A percentile compares a stretch with the other conserved stretches of the same genome.
phyloP scores from a whole-genome alignment of 2,329 filamentous ascomycete genomes.

The Aspergillus persii region DNA sequence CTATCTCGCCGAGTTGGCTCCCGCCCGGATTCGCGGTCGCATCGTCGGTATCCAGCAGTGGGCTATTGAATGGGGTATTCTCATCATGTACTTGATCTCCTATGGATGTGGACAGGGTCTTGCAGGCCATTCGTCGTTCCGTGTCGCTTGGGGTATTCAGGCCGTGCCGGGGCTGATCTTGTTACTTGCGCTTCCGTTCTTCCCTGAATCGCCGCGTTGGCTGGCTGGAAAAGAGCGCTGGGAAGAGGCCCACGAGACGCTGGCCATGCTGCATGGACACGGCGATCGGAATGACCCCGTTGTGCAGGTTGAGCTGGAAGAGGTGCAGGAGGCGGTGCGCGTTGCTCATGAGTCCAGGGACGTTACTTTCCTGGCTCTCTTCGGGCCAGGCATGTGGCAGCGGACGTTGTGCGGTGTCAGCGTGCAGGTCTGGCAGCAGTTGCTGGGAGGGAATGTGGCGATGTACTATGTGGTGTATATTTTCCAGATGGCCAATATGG shows the following conservation, averaged over 20 bases:
- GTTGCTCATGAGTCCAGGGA: conserved; percentile 33
- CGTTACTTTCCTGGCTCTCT: conserved; percentile 40
- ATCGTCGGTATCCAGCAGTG: conserved; percentile 47
- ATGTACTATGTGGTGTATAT: conserved; percentile 62
- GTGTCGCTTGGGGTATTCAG: conserved; percentile 63
- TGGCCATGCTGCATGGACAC: conserved; percentile 58
- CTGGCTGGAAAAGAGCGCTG: conserved; percentile 59
- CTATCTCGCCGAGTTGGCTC: conserved; percentile 45
- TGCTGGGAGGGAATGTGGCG: conserved; percentile 58
- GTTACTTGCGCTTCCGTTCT: conserved; percentile 54
- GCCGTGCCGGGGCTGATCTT: conserved; percentile 59
- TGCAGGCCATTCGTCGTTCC: conserved; percentile 48
- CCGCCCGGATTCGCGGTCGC: conserved; percentile 41
- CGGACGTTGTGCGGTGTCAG: conserved; percentile 53
- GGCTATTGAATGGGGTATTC: conserved; percentile 45
- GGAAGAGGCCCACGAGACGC: conserved; percentile 50
- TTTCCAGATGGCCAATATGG: conserved; percentile 58
- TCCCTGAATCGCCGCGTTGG: conserved; percentile 63
- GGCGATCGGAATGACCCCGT: conserved; percentile 55
- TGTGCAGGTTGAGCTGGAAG: conserved; percentile 53
- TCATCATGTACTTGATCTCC: conserved; percentile 46
- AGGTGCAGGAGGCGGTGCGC: conserved; percentile 34
- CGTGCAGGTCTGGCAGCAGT: conserved; percentile 57
- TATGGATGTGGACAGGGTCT: conserved; percentile 37
- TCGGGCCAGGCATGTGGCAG: conserved; percentile 50